Evolutionary conservation across 176 grass and related monocot species (phyloP).

Genomic region (Carex kokanica): DNA sequence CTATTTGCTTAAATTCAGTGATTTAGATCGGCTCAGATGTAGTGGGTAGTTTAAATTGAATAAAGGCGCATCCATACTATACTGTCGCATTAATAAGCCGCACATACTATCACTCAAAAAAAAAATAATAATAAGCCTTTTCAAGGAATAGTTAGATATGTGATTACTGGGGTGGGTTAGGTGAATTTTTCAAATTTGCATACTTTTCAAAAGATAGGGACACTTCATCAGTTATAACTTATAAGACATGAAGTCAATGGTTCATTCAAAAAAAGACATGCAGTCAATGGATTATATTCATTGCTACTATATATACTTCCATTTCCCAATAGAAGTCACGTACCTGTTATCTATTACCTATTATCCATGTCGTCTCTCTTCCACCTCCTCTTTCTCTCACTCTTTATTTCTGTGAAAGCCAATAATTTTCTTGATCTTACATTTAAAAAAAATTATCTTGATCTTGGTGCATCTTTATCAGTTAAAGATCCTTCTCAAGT

Average conservation of each 20-base stretch:
- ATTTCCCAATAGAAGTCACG: neutral
- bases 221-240: neutral
- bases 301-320: neutral
- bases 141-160: neutral
- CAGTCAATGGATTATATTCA: neutral
- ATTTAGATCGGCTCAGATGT: neutral
- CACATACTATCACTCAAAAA: no score
- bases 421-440: neutral
- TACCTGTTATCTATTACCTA: neutral
- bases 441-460: no score
- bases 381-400: neutral
- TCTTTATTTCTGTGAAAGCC: neutral
- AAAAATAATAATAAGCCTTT: no score
- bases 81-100: no score
- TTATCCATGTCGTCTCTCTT: neutral
- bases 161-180: neutral
- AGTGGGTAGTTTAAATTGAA: neutral
- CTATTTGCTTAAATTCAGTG: no score
- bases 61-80: neutral
- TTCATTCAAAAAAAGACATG: no score
- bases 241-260: neutral
- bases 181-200: neutral
- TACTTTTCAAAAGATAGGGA: neutral
- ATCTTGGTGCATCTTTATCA: constrained; percentile 13
- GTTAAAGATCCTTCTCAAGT: constrained; percentile 19